These are phyloP conservation scores for Desmodesmus armatus DNA, from an alignment of 139 green algal species.

Conservation along the genomic window DNA sequence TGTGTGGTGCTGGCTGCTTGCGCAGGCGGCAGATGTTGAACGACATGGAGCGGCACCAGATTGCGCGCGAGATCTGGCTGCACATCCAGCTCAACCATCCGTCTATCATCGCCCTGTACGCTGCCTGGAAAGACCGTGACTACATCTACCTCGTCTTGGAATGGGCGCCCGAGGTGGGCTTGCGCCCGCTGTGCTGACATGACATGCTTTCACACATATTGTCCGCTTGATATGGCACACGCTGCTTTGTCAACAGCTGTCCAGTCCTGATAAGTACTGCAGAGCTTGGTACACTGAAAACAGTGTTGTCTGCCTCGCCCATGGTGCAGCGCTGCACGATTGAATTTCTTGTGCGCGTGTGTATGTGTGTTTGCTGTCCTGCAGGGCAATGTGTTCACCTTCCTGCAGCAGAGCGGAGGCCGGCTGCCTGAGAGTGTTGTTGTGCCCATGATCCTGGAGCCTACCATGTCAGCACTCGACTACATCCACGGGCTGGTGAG, in stretches of 20 bases:
- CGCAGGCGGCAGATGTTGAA: conserved; percentile 41
- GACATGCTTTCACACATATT: no score
- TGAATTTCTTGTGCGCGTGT: no score
- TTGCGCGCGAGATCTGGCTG: conserved; percentile 70
- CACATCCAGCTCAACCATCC: conserved; percentile 65
- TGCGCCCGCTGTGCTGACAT: no score
- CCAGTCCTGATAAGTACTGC: no score
- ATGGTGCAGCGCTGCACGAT: no score
- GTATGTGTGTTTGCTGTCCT: background rate
- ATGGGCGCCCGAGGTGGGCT: conserved; percentile 68
- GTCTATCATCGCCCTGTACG: conserved; percentile 70
- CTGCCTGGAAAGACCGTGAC: conserved; percentile 67
- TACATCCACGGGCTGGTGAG: conserved; percentile 60
- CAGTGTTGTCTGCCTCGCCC: no score
- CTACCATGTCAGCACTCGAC: conserved; percentile 60
- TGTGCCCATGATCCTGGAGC: conserved; percentile 68
- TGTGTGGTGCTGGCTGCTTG: no score
- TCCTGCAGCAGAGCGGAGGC: conserved; percentile 54
- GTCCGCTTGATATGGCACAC: no score
- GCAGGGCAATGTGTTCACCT: conserved; percentile 65
- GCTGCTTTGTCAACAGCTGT: no score
- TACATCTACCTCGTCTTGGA: conserved; percentile 72
- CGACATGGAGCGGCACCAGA: conserved; percentile 62
- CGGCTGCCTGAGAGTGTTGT: conserved; percentile 59
- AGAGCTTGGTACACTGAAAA: no score